Conservation (phyloP, 257 asterid species). For the Solanum sejunctum region DNA sequence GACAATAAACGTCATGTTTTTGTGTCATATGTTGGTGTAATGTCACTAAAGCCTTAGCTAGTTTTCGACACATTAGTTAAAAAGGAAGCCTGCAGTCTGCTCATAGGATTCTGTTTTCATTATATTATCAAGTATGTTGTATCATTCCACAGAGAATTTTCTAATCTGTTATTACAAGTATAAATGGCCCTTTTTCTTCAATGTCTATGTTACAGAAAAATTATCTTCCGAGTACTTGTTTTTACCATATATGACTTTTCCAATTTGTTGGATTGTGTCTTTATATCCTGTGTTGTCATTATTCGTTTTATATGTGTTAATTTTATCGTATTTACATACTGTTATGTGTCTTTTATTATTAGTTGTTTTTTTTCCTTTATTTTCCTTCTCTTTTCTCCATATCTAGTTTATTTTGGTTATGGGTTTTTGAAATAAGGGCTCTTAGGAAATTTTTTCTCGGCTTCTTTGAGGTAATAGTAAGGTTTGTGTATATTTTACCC, state of each 20-base stretch:
- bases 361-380: too few species aligned
- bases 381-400: too few species aligned
- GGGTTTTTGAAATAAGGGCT: too few species aligned
- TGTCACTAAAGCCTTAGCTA: not conserved
- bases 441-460: fast-evolving
- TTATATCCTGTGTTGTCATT: too few species aligned
- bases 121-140: not conserved
- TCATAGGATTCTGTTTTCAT: not conserved
- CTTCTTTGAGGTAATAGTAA: too few species aligned
- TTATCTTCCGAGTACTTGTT: not conserved
- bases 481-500: too few species aligned
- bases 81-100: not conserved
- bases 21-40: not conserved
- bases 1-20: not conserved
- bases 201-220: not conserved
- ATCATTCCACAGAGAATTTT: not conserved
- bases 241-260: not conserved
- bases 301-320: too few species aligned
- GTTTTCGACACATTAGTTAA: not conserved
- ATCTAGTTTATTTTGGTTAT: too few species aligned
- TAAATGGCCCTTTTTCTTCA: not conserved
- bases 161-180: not conserved
- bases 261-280: not conserved
- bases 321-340: too few species aligned
- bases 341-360: too few species aligned